Conservation (phyloP, 345 rosid genomes). For the Moricandia moricandioides region DNA sequence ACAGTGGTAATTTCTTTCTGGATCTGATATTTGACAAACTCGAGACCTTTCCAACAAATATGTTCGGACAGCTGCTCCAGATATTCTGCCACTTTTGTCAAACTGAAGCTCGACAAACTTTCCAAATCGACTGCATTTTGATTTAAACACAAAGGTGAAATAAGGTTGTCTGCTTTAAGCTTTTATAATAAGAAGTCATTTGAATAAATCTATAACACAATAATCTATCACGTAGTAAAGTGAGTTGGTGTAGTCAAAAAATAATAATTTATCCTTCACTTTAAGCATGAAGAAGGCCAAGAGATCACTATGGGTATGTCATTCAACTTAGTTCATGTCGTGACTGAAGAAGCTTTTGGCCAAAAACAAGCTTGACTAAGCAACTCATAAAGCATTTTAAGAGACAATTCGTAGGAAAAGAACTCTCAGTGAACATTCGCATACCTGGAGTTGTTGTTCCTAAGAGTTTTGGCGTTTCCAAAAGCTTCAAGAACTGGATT, state of each 20-base stretch:
- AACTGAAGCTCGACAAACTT: slow-evolving; percentile 99
- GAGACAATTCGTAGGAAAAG: slow-evolving; percentile 9
- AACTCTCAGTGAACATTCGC: slow-evolving; percentile 13
- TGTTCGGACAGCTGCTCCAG: slow-evolving; percentile 97
- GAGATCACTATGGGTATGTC: slow-evolving; percentile 1
- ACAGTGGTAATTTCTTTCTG: slow-evolving; percentile 98
- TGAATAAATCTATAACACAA: neutral
- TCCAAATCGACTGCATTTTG: slow-evolving; percentile 86
- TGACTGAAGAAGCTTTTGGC: slow-evolving; percentile 5
- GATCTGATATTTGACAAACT: slow-evolving; percentile 96
- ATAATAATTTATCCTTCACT: neutral
- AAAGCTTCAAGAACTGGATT: slow-evolving; percentile 99
- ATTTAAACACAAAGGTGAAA: slow-evolving; percentile 13
- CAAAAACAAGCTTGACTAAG: slow-evolving; percentile 12
- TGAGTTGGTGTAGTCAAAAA: neutral
- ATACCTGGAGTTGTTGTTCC: slow-evolving; percentile 98
- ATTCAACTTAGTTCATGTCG: neutral
- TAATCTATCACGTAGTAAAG: neutral
- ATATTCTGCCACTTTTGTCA: slow-evolving; percentile 96
- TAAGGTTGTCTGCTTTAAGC: neutral
- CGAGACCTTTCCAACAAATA: slow-evolving; percentile 98
- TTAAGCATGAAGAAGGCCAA: slow-evolving; percentile 13
- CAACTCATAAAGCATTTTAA: neutral
- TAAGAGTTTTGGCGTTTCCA: slow-evolving; percentile 97
- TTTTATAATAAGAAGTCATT: neutral